A percentile compares a stretch with the other conserved stretches of the same genome.
phyloP scores from a whole-genome alignment of 2,329 filamentous ascomycete genomes.

The Ceratocystis lukuohia region DNA sequence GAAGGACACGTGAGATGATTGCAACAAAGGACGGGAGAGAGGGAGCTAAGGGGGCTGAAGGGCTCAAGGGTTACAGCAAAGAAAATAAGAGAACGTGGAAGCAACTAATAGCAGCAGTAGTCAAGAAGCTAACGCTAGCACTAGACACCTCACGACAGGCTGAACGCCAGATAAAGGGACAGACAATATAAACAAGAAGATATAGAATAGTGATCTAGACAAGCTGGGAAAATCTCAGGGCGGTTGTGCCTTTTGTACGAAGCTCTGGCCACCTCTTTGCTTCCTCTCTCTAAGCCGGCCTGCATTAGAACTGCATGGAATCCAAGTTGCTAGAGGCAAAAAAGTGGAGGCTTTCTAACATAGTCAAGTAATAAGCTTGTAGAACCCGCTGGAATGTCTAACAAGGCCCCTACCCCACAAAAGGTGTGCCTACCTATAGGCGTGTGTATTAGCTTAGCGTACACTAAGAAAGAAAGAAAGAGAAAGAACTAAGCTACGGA shows the following conservation, averaged over 20 bases:
- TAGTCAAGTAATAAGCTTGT: neutral
- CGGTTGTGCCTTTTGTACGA: constrained; percentile 4
- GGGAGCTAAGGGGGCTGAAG: neutral
- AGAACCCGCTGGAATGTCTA: constrained; percentile 10
- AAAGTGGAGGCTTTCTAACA: constrained; percentile 1
- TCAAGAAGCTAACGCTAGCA: neutral
- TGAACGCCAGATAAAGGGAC: neutral
- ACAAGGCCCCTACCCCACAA: no score
- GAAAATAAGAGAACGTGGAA: no score
- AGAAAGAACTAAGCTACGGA: neutral
- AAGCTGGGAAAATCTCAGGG: neutral
- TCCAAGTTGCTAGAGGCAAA: neutral
- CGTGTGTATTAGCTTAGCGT: neutral
- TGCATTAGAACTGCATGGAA: constrained; percentile 6
- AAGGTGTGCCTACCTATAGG: neutral
- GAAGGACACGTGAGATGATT: neutral
- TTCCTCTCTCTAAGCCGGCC: neutral
- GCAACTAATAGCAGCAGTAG: neutral
- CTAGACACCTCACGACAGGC: no score
- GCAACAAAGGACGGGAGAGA: neutral
- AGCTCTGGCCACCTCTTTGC: constrained; percentile 10
- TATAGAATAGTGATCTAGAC: neutral
- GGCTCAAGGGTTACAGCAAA: neutral
- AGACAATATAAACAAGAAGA: neutral
- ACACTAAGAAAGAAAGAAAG: neutral